Evolutionary conservation across 352 stramenopile genomes (phyloP).

Genomic region (Stramenopiles sp.): DNA sequence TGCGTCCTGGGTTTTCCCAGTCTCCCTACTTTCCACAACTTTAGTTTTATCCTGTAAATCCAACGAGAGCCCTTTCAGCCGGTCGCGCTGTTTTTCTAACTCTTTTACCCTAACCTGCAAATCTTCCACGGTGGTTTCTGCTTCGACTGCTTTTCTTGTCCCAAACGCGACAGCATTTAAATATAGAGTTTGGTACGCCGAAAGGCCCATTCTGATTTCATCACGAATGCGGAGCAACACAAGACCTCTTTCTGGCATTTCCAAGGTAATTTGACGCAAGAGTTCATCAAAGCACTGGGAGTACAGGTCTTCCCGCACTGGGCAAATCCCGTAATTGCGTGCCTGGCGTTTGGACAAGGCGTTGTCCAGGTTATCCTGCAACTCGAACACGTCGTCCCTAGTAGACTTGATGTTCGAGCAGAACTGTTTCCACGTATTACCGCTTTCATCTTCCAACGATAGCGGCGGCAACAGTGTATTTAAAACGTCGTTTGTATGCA

Average conservation of each 20-base stretch:
- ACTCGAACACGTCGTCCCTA: background rate
- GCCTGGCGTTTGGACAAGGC: background rate
- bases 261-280: background rate
- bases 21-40: background rate
- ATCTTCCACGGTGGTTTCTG: background rate
- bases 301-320: background rate
- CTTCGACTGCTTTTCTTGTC: background rate
- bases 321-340: background rate
- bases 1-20: background rate
- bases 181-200: background rate
- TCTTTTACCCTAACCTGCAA: background rate
- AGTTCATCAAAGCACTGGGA: background rate
- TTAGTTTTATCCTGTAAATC: background rate
- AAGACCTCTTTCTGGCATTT: background rate
- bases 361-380: background rate
- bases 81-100: background rate
- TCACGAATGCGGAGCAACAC: background rate
- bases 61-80: background rate
- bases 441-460: background rate
- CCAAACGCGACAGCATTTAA: constrained; percentile 7
- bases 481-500: background rate
- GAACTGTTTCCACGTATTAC: background rate
- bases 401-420: background rate
- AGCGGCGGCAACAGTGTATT: background rate
- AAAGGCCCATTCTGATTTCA: background rate